Base-by-base conservation (phyloP, 148 eudicot species). In the Euryodendron excelsum region DNA sequence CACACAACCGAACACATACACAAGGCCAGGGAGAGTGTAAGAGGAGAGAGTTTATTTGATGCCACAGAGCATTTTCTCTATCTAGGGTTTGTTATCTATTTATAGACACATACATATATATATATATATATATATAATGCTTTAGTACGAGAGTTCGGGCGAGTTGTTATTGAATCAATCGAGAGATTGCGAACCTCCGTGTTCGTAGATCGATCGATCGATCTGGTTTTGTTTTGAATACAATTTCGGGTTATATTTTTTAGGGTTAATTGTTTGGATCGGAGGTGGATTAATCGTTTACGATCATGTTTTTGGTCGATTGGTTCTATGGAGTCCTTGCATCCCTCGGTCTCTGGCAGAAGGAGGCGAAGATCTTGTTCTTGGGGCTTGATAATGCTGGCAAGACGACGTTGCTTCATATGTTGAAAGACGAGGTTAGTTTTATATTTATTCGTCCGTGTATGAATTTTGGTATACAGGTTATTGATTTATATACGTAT, bases 251-350 rank as follows among this genome's bases (percentile, higher is more conserved):
- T n/a, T n/a, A 47, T 33, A 12, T 3, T 3, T n/a, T 21, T 70
- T 9, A 34, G 48, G 66, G 60, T 45, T 47, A 36, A 28, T 73
- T 70, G 62, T 17, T 41, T 17, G 67, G 34, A 7, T 80, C 59
- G 52, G 36, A 74, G 36, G 17, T n/a, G 10, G 20, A 33, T 55
- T 73, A 9, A 20, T 28, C 11, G 41, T 41, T 27, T 25, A 56
- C 23, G 20, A 73, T 47, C 78, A 87, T 87, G 90, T 87, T 87
- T 77, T 67, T 87, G 80, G 52, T 85, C 34, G 90, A 87, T 81
- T 87, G 90, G 90, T 87, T 87, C 72, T 87, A 87, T 37, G 90
- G 90, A 13, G 76, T 87, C 15, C 73, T 87, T 20, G 85, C 88
- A 12, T 85, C 88, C 1, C 79, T 87, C 30, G 90, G 88, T 52